Evolutionary conservation across 805 yeast genomes (phyloP), one percentile per base, ranked within the genome.

Genomic region (Wickerhamiella bombiphila): DNA sequence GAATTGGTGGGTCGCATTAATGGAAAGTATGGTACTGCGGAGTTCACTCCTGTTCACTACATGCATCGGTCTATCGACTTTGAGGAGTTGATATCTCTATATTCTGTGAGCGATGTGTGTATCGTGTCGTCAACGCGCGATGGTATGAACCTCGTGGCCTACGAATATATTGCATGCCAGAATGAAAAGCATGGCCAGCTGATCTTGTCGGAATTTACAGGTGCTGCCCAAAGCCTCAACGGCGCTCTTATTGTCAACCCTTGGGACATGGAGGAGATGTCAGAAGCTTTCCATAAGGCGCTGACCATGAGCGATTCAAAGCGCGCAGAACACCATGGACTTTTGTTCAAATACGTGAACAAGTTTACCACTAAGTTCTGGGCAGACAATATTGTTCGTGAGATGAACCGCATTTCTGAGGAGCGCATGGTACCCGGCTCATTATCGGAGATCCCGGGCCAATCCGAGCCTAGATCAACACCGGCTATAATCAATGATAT

Each of bases 141-240:
- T 56, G 99, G 99, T 50, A 91, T 91, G 99, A 91, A 91, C 56
- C 69, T 91, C 52, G 98, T 93, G 32, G 74, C 88, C 37, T 93
- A 83, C 57, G 99, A 91, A 61, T 91, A 91, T 59, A 83, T 91
- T 51, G 96, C 97, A 1, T 88, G 97, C 54, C 98, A 91, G 60
- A 70, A 75, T 44, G 76, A 76, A 34, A 74, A 74, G 43, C 76
- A 83, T 45, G 99, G 99, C 6, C 74, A 85, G 3, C 66, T 91
- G 48, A 80, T 91, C 35, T 58, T 91, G 44, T 78, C 93, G 30
- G 99, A 91, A 61, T 91, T 91, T 61, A 91, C 98, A 0, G 99
- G 99, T 35, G 98, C 98, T n/a, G 97, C 98, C 1, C 99, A 91
- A 61, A 80, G 93, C 1, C 65, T 91, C 45, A 88, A 91, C 54